Evolutionary conservation across 352 stramenopile genomes (phyloP).

Genomic region (Phytophthora palmivora): DNA sequence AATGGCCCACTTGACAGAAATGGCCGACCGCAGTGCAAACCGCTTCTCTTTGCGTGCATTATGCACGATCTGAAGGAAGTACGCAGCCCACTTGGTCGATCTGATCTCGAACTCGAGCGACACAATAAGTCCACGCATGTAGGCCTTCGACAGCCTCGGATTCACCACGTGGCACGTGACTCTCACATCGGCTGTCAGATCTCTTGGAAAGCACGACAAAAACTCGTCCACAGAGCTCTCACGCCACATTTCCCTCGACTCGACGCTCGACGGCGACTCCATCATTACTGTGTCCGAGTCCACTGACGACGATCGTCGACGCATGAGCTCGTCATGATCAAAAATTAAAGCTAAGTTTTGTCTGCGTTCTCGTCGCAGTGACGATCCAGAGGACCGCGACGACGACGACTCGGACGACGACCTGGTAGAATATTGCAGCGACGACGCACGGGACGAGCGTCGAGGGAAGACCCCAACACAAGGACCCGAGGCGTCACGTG

Average conservation of each 20-base stretch:
- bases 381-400: conserved; percentile 26
- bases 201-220: conserved; percentile 38
- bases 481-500: conserved; percentile 20
- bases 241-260: conserved; percentile 28
- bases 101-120: conserved; percentile 79
- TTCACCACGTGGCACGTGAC: conserved; percentile 48
- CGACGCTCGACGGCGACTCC: conserved; percentile 10
- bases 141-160: conserved; percentile 30
- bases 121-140: conserved; percentile 49
- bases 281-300: conserved; percentile 6
- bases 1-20: conserved; percentile 74
- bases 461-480: conserved; percentile 41
- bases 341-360: conserved; percentile 6
- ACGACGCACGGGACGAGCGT: conserved; percentile 41
- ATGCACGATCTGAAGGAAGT: conserved; percentile 71
- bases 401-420: conserved; percentile 36
- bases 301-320: conserved; percentile 12
- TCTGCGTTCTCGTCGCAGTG: conserved; percentile 10
- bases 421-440: conserved; percentile 31
- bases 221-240: conserved; percentile 51
- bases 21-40: conserved; percentile 38
- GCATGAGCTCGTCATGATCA: conserved; percentile 6
- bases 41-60: conserved; percentile 34
- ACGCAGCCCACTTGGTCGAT: conserved; percentile 81
- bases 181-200: conserved; percentile 55